Evolutionary conservation across 345 rosid species (phyloP), one percentile per base, ranked within the genome.

Genomic region (Limnanthes douglasii): DNA sequence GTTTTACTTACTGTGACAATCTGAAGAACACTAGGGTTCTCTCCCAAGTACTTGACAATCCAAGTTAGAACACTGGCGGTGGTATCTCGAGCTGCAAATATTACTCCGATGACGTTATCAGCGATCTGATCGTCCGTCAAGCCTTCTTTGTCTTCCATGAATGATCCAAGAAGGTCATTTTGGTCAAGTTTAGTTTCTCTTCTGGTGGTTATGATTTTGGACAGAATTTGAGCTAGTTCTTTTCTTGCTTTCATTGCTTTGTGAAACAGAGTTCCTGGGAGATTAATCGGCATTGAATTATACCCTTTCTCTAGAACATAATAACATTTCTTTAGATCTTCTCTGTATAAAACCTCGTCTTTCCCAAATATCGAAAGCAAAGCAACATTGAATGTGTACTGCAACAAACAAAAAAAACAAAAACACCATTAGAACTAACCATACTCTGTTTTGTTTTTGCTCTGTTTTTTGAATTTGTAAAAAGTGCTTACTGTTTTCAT

Each of bases 261-360:
- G 77, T 79, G 27, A 66, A 83, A 83, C 6, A 83, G 82, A 4
- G 98, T 90, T 8, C 95, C 98, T 0, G 98, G 95, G 8, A 90
- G 62, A 39, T 84, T 77, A 4, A 90, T 51, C 9, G 94, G 95
- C 95, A 90, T 77, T n/a, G 98, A 90, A 47, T 90, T 90, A 73
- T 90, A 90, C 0, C 94, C 98, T 42, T 77, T 66, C 45, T 90
- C 98, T 5, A 90, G 84, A 59, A 77, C 57, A 75, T 83, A 79
- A 64, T 90, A 90, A 32, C 86, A 77, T 44, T 70, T 54, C 51
- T 79, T 84, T 21, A 84, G 75, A 51, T 90, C 95, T 32, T 73
- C 86, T 48, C 85, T 52, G 73, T 73, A 73, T 2, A 59, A 23
- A 8, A 59, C 60, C 19, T 62, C 80, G 31, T 80, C 90, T 34